Evolutionary conservation across 2,329 filamentous ascomycete species (phyloP).

Genomic region (Fusarium brevicatenulatum): DNA sequence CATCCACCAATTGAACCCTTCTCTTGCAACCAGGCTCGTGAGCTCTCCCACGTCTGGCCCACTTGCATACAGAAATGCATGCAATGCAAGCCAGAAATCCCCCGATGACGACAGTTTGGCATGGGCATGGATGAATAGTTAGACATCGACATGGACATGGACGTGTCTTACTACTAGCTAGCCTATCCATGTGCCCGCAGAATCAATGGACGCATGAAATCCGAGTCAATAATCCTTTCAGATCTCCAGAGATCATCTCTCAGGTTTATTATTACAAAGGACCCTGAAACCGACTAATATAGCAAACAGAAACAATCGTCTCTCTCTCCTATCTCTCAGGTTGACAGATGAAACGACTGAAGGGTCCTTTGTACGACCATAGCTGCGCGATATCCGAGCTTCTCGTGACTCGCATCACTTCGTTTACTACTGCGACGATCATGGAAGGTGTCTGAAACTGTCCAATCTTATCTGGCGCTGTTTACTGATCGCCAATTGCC

Average conservation of each 20-base stretch:
- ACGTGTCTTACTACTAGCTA: conserved; percentile 9
- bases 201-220: conserved; percentile 15
- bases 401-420: conserved; percentile 25
- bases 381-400: conserved; percentile 10
- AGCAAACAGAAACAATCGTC: not conserved
- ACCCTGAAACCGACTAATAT: conserved; percentile 15
- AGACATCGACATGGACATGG: not conserved
- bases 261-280: conserved; percentile 3
- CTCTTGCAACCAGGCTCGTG: conserved; percentile 28
- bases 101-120: conserved; percentile 40
- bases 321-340: not conserved
- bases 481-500: conserved; percentile 33
- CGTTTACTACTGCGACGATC: conserved; percentile 30
- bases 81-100: conserved; percentile 32
- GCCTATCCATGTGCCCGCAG: conserved; percentile 22
- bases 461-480: conserved; percentile 21
- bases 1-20: conserved; percentile 30
- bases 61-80: conserved; percentile 32
- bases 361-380: conserved; percentile 8
- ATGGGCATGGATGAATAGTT: conserved; percentile 4
- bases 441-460: conserved; percentile 22
- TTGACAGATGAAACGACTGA: conserved; percentile 11
- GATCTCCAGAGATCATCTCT: conserved; percentile 14
- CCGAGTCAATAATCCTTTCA: conserved; percentile 19
- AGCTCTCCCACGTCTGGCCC: conserved; percentile 24